Conservation (phyloP, 495 filamentous ascomycete genomes). For the Penicillium riverlandense region DNA sequence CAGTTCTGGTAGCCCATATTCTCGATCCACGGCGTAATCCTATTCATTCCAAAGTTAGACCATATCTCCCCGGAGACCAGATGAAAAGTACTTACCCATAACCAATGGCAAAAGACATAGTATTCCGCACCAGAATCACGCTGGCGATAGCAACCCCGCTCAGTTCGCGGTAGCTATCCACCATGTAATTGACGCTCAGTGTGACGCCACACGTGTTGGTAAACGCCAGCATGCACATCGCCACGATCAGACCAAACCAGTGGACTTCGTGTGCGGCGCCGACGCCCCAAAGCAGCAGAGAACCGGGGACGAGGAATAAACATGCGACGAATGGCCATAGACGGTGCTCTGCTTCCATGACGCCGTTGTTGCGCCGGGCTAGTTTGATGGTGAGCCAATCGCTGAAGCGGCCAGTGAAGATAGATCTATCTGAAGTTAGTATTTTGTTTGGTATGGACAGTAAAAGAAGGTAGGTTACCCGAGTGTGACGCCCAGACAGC, state of each 20-base stretch:
- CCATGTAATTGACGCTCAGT: conserved; percentile 53
- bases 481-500: conserved; percentile 46
- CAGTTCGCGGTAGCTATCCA: conserved; percentile 58
- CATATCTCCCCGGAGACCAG: not conserved
- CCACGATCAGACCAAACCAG: conserved; percentile 57
- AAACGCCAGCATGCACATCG: conserved; percentile 52
- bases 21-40: conserved; percentile 57
- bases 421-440: conserved; percentile 18
- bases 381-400: conserved; percentile 52
- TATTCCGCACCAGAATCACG: conserved; percentile 60
- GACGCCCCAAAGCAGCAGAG: conserved; percentile 62
- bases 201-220: conserved; percentile 53
- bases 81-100: conserved; percentile 35
- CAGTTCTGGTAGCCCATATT: conserved; percentile 56
- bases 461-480: conserved; percentile 24
- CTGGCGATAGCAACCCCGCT: conserved; percentile 56
- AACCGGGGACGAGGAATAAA: conserved; percentile 46
- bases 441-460: not conserved
- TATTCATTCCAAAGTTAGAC: conserved; percentile 12
- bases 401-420: conserved; percentile 48
- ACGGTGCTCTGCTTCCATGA: conserved; percentile 56
- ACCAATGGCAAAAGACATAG: conserved; percentile 55
- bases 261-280: conserved; percentile 54
- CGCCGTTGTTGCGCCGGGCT: conserved; percentile 53
- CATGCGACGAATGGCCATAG: conserved; percentile 55